These are phyloP conservation scores for Clitopilus passeckerianus DNA, from an alignment of 768 basidiomycete genomes.

Conservation along the genomic window DNA sequence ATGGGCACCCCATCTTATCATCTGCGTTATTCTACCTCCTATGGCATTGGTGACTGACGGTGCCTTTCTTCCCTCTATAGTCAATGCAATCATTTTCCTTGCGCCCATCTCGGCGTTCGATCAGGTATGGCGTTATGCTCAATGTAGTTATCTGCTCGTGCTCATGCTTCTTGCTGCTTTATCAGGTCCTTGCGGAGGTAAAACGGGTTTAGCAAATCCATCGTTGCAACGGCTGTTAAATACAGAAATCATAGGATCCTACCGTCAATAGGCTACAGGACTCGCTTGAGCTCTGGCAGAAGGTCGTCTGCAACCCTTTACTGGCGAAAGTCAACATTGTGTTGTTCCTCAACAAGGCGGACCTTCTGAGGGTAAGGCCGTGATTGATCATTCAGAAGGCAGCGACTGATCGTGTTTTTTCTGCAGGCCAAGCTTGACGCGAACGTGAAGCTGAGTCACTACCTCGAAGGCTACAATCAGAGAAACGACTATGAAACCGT, in stretches of 20 bases:
- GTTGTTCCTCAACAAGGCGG: slow-evolving; percentile 79
- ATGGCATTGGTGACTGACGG: slow-evolving; percentile 2
- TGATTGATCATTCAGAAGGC: too few species aligned
- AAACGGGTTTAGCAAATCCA: slow-evolving; percentile 9
- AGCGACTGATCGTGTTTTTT: too few species aligned
- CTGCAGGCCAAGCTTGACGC: slow-evolving; percentile 66
- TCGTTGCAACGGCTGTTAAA: slow-evolving; percentile 2
- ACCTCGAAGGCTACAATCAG: slow-evolving; percentile 70
- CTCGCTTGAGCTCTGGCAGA: slow-evolving; percentile 70
- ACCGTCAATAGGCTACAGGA: slow-evolving; percentile 77
- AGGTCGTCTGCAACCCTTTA: slow-evolving; percentile 67
- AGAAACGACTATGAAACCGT: slow-evolving; percentile 78
- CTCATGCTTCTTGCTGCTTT: slow-evolving; percentile 7
- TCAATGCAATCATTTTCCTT: slow-evolving; percentile 85
- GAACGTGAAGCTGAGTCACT: slow-evolving; percentile 65
- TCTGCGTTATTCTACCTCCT: neutral
- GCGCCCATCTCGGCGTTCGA: slow-evolving; percentile 87
- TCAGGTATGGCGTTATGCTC: slow-evolving; percentile 36
- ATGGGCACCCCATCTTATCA: neutral
- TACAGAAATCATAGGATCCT: slow-evolving; percentile 46
- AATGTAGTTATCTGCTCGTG: slow-evolving; percentile 1
- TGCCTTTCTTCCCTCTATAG: slow-evolving; percentile 28
- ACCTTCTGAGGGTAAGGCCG: slow-evolving; percentile 56
- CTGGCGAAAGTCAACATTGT: slow-evolving; percentile 73
- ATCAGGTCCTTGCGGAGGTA: slow-evolving; percentile 65